Conservation (phyloP, 2,329 filamentous ascomycete species). For the Pochonia chlamydosporia region DNA sequence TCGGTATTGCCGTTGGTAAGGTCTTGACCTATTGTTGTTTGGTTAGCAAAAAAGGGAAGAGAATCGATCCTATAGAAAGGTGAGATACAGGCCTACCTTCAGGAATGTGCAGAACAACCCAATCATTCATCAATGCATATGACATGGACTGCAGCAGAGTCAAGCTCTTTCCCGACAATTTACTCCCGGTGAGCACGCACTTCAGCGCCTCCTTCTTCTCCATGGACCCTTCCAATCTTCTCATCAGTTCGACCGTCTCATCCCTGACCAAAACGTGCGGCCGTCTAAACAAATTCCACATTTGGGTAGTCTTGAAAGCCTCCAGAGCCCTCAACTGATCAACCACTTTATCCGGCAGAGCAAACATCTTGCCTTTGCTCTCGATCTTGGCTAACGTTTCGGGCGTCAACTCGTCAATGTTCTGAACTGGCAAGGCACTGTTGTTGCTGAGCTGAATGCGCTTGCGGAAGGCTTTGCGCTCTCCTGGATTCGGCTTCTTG, state of each 20-base stretch:
- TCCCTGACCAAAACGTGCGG: constrained; percentile 73
- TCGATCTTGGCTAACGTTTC: constrained; percentile 48
- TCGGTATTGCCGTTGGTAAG: constrained; percentile 74
- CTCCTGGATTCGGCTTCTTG: constrained; percentile 63
- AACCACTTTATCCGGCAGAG: constrained; percentile 62
- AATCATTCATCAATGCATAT: constrained; percentile 74
- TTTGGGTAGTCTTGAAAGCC: constrained; percentile 86
- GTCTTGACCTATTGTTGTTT: constrained; percentile 55
- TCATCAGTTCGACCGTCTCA: constrained; percentile 70
- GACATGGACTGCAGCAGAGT: constrained; percentile 77
- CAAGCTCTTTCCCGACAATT: constrained; percentile 79
- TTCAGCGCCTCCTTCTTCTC: constrained; percentile 49
- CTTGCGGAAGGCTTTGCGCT: constrained; percentile 83
- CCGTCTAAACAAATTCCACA: constrained; percentile 78
- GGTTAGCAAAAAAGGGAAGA: not conserved
- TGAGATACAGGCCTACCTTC: constrained; percentile 60
- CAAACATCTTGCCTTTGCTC: constrained; percentile 61
- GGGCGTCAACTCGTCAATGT: constrained; percentile 54
- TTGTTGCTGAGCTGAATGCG: constrained; percentile 89
- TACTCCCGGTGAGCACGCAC: constrained; percentile 67
- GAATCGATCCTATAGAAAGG: not conserved
- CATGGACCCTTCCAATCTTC: constrained; percentile 52
- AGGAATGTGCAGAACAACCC: constrained; percentile 84
- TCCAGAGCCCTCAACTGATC: constrained; percentile 79
- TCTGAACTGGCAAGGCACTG: constrained; percentile 76